Percentiles rank a stretch among this genome's conserved stretches.
Evolutionary conservation across 768 basidiomycete genomes (phyloP).

Genomic region (Baorangia bicolor): DNA sequence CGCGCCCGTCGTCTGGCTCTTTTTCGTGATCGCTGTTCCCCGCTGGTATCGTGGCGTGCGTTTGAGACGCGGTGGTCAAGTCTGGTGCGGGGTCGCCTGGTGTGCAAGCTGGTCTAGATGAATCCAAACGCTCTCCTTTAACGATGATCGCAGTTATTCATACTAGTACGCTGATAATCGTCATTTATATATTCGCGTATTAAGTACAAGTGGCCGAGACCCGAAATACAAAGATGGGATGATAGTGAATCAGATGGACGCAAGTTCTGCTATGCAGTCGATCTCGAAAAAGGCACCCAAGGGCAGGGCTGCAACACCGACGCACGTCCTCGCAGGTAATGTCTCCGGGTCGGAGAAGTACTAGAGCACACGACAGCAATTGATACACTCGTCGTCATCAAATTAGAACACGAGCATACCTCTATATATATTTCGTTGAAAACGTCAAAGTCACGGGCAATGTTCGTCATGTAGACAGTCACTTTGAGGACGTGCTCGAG

Average conservation of each 20-base stretch:
- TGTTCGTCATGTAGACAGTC: conserved; percentile 39
- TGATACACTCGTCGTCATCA: background rate
- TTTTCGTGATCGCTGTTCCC: conserved; percentile 9
- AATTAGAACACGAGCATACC: conserved; percentile 18
- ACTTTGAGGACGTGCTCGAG: conserved; percentile 41
- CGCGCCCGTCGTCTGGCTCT: background rate
- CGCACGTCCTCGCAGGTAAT: conserved; percentile 57
- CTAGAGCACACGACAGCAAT: conserved; percentile 28
- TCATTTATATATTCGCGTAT: background rate
- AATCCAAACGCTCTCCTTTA: background rate
- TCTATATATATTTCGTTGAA: conserved; percentile 41
- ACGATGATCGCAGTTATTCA: background rate
- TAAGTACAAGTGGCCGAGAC: background rate
- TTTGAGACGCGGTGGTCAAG: conserved; percentile 2
- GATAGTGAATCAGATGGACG: background rate
- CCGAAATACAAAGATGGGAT: background rate
- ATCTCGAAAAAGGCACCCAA: conserved; percentile 57
- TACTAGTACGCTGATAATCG: background rate
- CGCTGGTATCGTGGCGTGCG: background rate
- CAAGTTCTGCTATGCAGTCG: conserved; percentile 52
- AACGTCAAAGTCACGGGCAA: conserved; percentile 35
- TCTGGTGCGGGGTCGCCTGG: background rate
- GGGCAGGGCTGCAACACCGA: conserved; percentile 55
- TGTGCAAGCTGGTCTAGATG: background rate
- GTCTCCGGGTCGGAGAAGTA: conserved; percentile 42